phyloP scores from a whole-genome alignment of 257 asterid species.

The Scutellaria baicalensis region DNA sequence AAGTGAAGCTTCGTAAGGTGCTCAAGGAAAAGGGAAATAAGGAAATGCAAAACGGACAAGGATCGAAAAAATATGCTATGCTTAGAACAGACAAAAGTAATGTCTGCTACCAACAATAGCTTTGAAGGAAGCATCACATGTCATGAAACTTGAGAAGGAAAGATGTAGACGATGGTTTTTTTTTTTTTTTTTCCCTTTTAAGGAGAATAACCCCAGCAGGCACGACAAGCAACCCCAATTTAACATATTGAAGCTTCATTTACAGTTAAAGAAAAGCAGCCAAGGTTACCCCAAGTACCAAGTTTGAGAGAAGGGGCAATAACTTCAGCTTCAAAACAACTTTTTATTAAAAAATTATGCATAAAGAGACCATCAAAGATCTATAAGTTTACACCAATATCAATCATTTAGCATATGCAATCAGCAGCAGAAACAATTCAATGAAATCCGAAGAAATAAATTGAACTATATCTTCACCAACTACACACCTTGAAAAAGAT shows the following conservation, averaged over 20 bases:
- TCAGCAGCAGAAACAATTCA: background rate
- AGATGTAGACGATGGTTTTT: conserved; percentile 17
- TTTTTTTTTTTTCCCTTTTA: background rate
- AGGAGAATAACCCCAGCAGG: conserved; percentile 32
- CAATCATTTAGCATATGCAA: conserved; percentile 9
- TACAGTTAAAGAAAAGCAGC: conserved; percentile 38
- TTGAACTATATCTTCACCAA: background rate
- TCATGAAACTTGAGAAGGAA: conserved; percentile 46
- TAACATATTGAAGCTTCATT: conserved; percentile 28
- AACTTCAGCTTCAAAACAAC: conserved; percentile 11
- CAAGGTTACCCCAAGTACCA: conserved; percentile 8
- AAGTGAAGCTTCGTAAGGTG: conserved; percentile 3
- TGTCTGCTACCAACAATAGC: conserved; percentile 20
- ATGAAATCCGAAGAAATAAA: background rate
- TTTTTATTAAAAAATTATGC: conserved; percentile 6
- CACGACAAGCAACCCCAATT: conserved; percentile 38
- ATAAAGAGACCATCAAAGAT: conserved; percentile 14
- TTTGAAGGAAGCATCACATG: conserved; percentile 53
- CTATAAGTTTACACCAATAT: background rate
- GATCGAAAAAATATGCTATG: conserved; percentile 15
- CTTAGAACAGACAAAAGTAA: conserved; percentile 16
- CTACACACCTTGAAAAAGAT: conserved; percentile 8
- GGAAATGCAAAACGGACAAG: conserved; percentile 11
- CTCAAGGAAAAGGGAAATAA: conserved; percentile 2
- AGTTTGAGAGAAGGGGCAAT: background rate